A percentile compares a stretch with the other conserved stretches of the same genome.
Conservation (phyloP, 176 grass and related monocot species). For the Zizania latifolia region DNA sequence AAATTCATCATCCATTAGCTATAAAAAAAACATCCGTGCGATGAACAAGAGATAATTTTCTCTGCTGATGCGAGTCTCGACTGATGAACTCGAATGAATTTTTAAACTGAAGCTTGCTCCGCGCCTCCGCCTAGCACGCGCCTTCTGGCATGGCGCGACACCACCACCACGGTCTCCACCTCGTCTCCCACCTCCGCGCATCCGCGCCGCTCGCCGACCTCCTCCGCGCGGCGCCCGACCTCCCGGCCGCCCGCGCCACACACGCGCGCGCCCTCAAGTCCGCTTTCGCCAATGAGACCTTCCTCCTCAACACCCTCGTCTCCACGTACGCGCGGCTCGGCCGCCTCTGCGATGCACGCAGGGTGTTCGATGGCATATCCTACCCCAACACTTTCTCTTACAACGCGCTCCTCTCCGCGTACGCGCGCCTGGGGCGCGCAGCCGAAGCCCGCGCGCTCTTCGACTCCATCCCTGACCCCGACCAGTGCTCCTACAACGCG, state of each 20-base stretch:
- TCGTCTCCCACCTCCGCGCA: conserved; percentile 16
- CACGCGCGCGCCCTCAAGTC: conserved; percentile 20
- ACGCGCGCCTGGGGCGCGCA: neutral
- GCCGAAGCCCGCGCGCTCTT: conserved; percentile 16
- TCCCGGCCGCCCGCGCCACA: neutral
- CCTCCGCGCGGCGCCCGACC: neutral
- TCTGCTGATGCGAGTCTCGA: too few species aligned
- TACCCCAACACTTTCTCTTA: conserved; percentile 30
- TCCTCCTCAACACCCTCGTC: conserved; percentile 31
- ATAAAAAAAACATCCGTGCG: too few species aligned
- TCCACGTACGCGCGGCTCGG: conserved; percentile 27
- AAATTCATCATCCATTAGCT: too few species aligned
- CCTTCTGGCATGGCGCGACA: neutral
- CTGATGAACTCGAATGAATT: neutral
- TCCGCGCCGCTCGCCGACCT: conserved; percentile 27
- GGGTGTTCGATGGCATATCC: conserved; percentile 25
- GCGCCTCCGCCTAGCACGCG: neutral
- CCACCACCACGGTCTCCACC: neutral
- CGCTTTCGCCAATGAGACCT: conserved; percentile 17
- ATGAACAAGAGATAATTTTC: too few species aligned
- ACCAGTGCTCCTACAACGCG: too few species aligned
- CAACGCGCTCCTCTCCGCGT: conserved; percentile 11
- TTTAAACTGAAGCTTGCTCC: neutral
- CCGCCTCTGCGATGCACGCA: conserved; percentile 15
- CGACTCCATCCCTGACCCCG: conserved; percentile 13